These are phyloP conservation scores for Lachnellula hyalina DNA, from an alignment of 2,329 filamentous ascomycete genomes.

Conservation along the genomic window DNA sequence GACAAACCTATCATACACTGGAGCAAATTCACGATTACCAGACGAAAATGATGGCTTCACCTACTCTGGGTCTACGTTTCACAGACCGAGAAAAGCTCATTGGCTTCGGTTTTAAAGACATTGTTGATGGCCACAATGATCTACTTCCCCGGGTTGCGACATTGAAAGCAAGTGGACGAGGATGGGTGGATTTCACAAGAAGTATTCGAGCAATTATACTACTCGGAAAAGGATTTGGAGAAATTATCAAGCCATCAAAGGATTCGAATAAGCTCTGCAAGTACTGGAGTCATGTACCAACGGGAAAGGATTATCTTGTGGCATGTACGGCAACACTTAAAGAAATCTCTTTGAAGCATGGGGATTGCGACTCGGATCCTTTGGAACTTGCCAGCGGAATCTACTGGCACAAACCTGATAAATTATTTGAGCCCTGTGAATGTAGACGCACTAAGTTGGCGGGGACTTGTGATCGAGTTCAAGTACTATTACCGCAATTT, in stretches of 20 bases:
- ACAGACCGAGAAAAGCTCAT: constrained; percentile 3
- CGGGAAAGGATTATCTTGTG: constrained; percentile 3
- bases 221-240: constrained; percentile 8
- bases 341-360: constrained; percentile 1
- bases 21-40: constrained; percentile 7
- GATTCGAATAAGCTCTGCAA: neutral
- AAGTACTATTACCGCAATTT: neutral
- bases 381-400: constrained; percentile 1
- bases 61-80: neutral
- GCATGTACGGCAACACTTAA: neutral
- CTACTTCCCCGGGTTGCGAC: neutral
- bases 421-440: constrained; percentile 1
- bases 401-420: constrained; percentile 2
- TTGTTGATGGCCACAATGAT: neutral
- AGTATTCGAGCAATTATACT: constrained; percentile 6
- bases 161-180: constrained; percentile 2
- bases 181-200: constrained; percentile 8
- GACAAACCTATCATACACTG: constrained; percentile 1
- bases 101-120: constrained; percentile 9
- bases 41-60: neutral
- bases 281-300: constrained; percentile 3
- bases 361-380: neutral
- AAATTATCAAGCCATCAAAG: constrained; percentile 1
- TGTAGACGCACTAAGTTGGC: neutral
- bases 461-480: constrained; percentile 1